Base-by-base conservation (phyloP, 2,329 filamentous ascomycete genomes). In the Madurella fahalii region DNA sequence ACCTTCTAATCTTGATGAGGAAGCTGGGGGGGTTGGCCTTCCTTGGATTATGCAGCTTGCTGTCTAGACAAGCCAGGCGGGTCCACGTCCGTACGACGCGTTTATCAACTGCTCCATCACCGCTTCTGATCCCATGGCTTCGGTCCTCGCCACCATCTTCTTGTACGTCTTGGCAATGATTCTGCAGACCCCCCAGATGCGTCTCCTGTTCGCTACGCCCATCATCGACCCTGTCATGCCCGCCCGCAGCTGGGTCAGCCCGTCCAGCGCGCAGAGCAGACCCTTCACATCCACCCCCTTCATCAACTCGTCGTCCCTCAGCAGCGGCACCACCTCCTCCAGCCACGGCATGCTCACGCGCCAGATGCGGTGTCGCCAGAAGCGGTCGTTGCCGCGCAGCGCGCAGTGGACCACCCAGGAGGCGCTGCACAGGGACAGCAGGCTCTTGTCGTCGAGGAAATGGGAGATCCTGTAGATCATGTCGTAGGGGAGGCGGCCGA, bases 301-400 rank as follows among this genome's bases (percentile, higher is more conserved):
- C 50, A 53, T 49, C 5, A 45, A 13, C 13, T 31, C 45, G 8
- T 42, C 9, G 16, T 45, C 17, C 1, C 16, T 13, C 18, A 52
- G 13, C 11, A 47, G 13, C 2, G 31, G 32, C 9, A 43, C n/a
- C 3, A 34, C 31, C 40, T 55, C 53, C 1, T 40, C 31, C 12
- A 56, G 47, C 53, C 53, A 56, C 2, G 45, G 45, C 49, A 56
- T 49, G 40, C 45, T 50, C 12, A 44, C 25, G 8, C 20, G 44
- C 16, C 7, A 18, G 31, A 56, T 31, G 2, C 50, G 40, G 11
- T 37, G 20, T 9, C 50, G 32, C 54, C 54, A 56, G 40, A 56
- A 50, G 3, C 37, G 30, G 13, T 18, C 18, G 15, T 56, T 41
- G 9, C 18, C 11, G 2, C 17, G 44, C 4, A 52, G 15, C 3